Conservation (phyloP, 2,329 filamentous ascomycete genomes). For the Colletotrichum endophyticum region DNA sequence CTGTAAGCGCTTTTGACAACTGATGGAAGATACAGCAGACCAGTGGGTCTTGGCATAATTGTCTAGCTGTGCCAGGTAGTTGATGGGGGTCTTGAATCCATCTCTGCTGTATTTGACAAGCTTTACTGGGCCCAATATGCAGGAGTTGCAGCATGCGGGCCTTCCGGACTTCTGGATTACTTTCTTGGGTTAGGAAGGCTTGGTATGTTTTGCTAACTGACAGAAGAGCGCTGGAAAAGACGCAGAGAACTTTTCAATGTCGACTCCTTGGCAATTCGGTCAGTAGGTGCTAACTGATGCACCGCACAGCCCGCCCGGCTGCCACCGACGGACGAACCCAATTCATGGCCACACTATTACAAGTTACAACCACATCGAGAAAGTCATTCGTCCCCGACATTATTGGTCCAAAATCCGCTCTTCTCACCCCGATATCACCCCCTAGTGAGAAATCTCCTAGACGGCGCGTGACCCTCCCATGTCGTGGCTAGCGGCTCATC, state of each 20-base stretch:
- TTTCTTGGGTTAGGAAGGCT: background rate
- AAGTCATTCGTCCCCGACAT: background rate
- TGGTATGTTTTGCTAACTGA: background rate
- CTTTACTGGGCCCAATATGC: background rate
- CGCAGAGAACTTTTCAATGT: background rate
- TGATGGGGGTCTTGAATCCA: background rate
- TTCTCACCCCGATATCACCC: background rate
- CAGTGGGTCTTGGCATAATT: background rate
- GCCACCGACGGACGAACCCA: background rate
- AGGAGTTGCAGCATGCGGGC: background rate
- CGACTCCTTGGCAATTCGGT: background rate
- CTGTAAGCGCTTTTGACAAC: conserved; percentile 7
- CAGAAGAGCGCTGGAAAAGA: background rate
- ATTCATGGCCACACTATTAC: background rate
- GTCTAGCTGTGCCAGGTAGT: background rate
- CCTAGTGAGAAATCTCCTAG: background rate
- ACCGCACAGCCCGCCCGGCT: background rate
- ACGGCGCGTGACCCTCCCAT: conserved; percentile 13
- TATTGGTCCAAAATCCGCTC: background rate
- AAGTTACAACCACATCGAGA: background rate
- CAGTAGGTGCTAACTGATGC: background rate
- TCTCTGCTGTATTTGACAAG: background rate
- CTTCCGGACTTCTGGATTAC: background rate
- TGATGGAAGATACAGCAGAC: background rate
- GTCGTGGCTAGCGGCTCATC: background rate